Percentiles rank a stretch among this genome's conserved stretches.
Evolutionary conservation across 2,329 filamentous ascomycete genomes (phyloP).

Genomic region (Capronia coronata): DNA sequence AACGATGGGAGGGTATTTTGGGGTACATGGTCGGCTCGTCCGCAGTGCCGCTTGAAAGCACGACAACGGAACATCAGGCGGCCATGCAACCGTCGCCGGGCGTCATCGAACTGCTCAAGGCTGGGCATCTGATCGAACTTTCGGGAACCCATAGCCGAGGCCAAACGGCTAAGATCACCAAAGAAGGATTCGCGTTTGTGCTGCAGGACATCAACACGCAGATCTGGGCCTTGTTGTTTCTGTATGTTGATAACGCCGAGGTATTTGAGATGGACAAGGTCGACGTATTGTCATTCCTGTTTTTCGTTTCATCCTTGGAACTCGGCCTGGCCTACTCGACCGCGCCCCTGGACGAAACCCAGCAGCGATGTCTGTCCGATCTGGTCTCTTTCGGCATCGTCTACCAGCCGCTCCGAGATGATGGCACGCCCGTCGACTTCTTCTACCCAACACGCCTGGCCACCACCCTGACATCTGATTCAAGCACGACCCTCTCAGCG

Average conservation of each 20-base stretch:
- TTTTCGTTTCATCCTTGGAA: slow-evolving; percentile 88
- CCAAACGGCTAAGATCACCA: slow-evolving; percentile 66
- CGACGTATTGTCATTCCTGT: slow-evolving; percentile 92
- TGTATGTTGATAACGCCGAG: slow-evolving; percentile 83
- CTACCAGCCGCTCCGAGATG: slow-evolving; percentile 47
- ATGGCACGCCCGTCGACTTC: slow-evolving; percentile 38
- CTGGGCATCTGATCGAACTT: slow-evolving; percentile 70
- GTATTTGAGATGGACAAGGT: slow-evolving; percentile 73
- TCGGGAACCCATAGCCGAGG: slow-evolving; percentile 32
- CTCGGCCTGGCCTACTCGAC: slow-evolving; percentile 88
- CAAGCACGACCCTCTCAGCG: slow-evolving; percentile 62
- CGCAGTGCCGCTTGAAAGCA: slow-evolving; percentile 15
- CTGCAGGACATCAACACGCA: slow-evolving; percentile 94
- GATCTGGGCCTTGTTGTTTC: slow-evolving; percentile 88
- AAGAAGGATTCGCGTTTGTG: slow-evolving; percentile 88
- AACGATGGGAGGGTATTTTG: slow-evolving; percentile 91
- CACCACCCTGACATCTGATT: slow-evolving; percentile 79
- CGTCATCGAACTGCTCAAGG: slow-evolving; percentile 76
- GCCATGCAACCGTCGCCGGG: slow-evolving; percentile 56
- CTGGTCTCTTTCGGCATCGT: slow-evolving; percentile 90
- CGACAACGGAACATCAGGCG: slow-evolving; percentile 4
- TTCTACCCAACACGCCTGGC: slow-evolving; percentile 91
- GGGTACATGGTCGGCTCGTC: slow-evolving; percentile 75
- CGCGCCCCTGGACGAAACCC: slow-evolving; percentile 69
- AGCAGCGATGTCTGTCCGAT: slow-evolving; percentile 81